Base-by-base conservation (phyloP, 2,329 filamentous ascomycete species). In the Elsinoe batatas region DNA sequence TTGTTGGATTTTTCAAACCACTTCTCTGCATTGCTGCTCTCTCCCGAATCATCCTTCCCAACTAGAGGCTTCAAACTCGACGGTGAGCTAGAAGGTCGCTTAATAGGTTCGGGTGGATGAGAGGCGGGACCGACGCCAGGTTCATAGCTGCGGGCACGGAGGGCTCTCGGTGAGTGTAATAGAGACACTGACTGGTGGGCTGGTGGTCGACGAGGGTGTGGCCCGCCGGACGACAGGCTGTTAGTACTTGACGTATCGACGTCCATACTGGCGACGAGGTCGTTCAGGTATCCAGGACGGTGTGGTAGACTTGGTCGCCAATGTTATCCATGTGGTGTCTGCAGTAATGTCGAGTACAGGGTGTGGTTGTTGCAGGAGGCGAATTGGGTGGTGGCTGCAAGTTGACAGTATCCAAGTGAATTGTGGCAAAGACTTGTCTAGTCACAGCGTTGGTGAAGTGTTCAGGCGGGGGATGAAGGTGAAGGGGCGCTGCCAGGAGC, bases 1-100 rank as follows among this genome's bases (percentile, higher is more conserved):
- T 76, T 75, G 67, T 79, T 79, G 36, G 71, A 74, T 40, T 69
- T 71, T 46, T 78, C 74, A 53, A 78, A 79, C 76, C 76, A 79
- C 46, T 71, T 71, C 17, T 75, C 74, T 1, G 73, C 74, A 59
- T 76, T 76, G 61, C 75, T 77, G 64, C 74, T 77, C 63, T 77
- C 75, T 13, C 73, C 73, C 1, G 75, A 77, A 58, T 72, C 75
- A 55, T 69, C 61, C 60, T 71, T 71, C 35, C 64, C 69, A 3
- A 60, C 62, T 59, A 58, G 62, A 6, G 71, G 68, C 18, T 69
- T 70, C 33, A 69, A 59, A 55, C 68, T 73, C 17, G 71, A 74
- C 0, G 71, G 71, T 7, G 72, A 71, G 53, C 71, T 71, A 57
- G 60, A 32, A 53, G 55, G 42, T 57, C 58, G 51, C 54, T 57